Evolutionary conservation across 2,329 filamentous ascomycete genomes (phyloP), one percentile per base, ranked within the genome.

Genomic region (Aspergillus eucalypticola): DNA sequence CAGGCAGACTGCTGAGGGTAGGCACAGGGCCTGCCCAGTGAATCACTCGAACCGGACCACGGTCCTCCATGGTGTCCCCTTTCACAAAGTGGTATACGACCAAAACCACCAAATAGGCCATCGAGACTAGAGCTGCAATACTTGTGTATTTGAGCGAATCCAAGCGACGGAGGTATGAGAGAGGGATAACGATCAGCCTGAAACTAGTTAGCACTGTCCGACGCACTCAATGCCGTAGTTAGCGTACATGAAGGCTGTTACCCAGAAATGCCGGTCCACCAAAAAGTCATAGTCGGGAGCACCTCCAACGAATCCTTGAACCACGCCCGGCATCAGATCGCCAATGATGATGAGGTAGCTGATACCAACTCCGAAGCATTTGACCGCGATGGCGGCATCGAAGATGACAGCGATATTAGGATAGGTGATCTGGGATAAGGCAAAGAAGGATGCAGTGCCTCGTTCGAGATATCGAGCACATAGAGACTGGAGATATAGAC

Each of bases 311-410:
- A 99, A 94, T 4, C 93, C 95, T 62, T 87, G 80, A 23, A 95
- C 88, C 8, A 99, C 95, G 41, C 92, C 94, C 0, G 95, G 95
- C 95, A 99, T 99, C 64, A 99, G 81, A 75, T 99, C 95, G 54
- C 95, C 95, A 68, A 99, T 98, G 71, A 99, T 98, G 72, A 99
- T 99, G 69, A 99, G 86, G 78, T 99, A 99, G 69, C 92, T 97
- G 61, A 98, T 91, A 21, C 91, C 95, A 8, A 99, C 95, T 39
- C 95, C 95, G 73, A 99, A 99, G 77, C 95, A 99, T 76, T 99
- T 99, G 72, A 99, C 88, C 11, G 94, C 92, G 73, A 99, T 99
- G 5, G 95, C 95, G 6, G 89, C 88, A 78, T 99, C 95, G 75
- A 99, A 99, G 49, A 98, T 83, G 50, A 99, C 92, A 8, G 95